These are phyloP conservation scores for Globisporangium irregulare DNA, from an alignment of 352 stramenopile genomes.

Conservation along the genomic window DNA sequence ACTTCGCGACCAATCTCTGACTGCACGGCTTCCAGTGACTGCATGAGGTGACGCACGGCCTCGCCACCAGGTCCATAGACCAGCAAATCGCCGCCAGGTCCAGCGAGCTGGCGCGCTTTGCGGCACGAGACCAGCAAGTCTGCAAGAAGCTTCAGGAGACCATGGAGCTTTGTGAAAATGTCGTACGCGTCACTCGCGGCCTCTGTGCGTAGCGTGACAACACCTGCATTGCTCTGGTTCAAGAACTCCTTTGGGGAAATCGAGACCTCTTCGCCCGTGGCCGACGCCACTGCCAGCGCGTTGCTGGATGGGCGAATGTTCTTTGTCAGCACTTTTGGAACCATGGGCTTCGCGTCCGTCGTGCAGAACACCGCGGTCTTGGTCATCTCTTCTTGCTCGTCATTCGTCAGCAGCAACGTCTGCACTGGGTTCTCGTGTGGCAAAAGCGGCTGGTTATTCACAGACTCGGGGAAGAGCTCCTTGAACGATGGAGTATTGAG, in stretches of 20 bases:
- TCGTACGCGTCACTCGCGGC: conserved; percentile 57
- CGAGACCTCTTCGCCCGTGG: conserved; percentile 32
- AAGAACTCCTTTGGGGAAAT: conserved; percentile 68
- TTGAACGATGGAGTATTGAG: conserved; percentile 83
- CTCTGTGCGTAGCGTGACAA: conserved; percentile 67
- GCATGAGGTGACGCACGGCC: conserved; percentile 78
- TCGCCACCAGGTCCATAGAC: conserved; percentile 83
- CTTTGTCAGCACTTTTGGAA: conserved; percentile 56
- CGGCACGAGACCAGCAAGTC: conserved; percentile 82
- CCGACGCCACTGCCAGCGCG: conserved; percentile 33
- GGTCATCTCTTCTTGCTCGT: conserved; percentile 72
- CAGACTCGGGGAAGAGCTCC: conserved; percentile 55
- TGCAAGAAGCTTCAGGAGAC: conserved; percentile 74
- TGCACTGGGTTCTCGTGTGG: conserved; percentile 38
- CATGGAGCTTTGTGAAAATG: conserved; percentile 74
- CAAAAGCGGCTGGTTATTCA: conserved; percentile 28
- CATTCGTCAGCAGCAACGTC: conserved; percentile 59
- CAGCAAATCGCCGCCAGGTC: conserved; percentile 75
- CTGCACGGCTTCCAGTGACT: conserved; percentile 78
- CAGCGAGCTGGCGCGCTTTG: conserved; percentile 76
- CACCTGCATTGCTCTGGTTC: conserved; percentile 67
- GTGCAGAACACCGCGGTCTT: conserved; percentile 71
- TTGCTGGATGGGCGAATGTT: conserved; percentile 17
- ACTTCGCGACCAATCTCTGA: conserved; percentile 73
- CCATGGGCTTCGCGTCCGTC: conserved; percentile 58